Evolutionary conservation across 148 eudicot genomes (phyloP), one percentile per base, ranked within the genome.

Genomic region (Suaeda aralocaspica): DNA sequence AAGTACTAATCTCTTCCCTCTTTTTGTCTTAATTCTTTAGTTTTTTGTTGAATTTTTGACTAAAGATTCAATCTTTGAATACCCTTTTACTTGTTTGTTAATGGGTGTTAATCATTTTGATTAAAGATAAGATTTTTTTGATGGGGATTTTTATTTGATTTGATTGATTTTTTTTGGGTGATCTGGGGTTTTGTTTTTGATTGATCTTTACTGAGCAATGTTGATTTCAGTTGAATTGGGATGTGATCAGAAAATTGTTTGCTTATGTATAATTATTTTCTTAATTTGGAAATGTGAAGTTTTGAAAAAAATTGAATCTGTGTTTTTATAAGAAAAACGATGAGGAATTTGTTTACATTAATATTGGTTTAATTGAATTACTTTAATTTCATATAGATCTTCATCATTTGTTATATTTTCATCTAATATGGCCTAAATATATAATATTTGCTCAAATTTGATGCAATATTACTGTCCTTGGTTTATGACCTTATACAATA

Each of bases 1-100:
- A 91, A 81, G 96, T 88, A 78, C n/a, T n/a, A 12, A 10, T 34
- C 7, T 5, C n/a, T 30, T 7, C 14, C 18, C 26, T 48, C 31
- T 5, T 59, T 28, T 21, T 66, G 9, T 52, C 5, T 5, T 15
- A 3, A 22, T 58, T 46, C 18, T 3, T 4, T 11, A 6, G 4
- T 9, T 52, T 7, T 44, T 2, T 53, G 9, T 12, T 28, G 15
- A n/a, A 56, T 6, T 42, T 21, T 59, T 64, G 69, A 24, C 53
- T 10, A 16, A 42, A 29, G 44, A 42, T 64, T 49, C 2, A 11
- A 71, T 39, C 39, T 58, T 31, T 58, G 41, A 8, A 60, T 59
- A 49, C 77, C 72, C 66, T 18, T 67, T 73, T 65, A 24, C 1
- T 9, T 1, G 11, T 44, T 34, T 12, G 15, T 48, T 63, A 7